Evolutionary conservation across 129 eudicot species (phyloP).

Genomic region (Chrysanthemum seticuspe): DNA sequence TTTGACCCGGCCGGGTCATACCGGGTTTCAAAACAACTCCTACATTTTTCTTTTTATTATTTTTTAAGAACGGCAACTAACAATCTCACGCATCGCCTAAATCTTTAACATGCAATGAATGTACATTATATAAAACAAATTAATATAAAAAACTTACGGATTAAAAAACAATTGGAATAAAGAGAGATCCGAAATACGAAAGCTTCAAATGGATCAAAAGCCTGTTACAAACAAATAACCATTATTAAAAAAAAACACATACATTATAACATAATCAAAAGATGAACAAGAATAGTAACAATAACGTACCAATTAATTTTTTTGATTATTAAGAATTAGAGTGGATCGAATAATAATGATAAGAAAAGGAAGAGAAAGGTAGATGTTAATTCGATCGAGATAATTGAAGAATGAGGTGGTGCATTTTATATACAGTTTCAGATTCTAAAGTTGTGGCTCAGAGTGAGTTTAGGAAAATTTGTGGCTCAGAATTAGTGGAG

Average conservation of each 20-base stretch:
- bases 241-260: background rate
- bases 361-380: too few species aligned
- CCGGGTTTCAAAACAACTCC: background rate
- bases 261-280: background rate
- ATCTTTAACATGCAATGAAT: background rate
- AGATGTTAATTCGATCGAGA: slow-evolving; percentile 30
- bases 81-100: background rate
- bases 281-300: too few species aligned
- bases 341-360: background rate
- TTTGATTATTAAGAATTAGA: background rate
- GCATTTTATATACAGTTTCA: slow-evolving; percentile 21
- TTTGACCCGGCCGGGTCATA: too few species aligned
- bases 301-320: background rate
- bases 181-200: slow-evolving; percentile 35
- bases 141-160: slow-evolving; percentile 23
- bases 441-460: slow-evolving; percentile 23
- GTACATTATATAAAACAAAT: background rate
- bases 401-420: slow-evolving; percentile 9
- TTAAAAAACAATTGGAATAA: slow-evolving; percentile 20
- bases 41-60: background rate
- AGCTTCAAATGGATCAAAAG: slow-evolving; percentile 40
- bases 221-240: slow-evolving; percentile 1
- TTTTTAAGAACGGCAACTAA: too few species aligned
- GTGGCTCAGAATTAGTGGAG: slow-evolving; percentile 21
- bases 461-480: slow-evolving; percentile 1